These are phyloP conservation scores for Colletotrichum viniferum DNA, from an alignment of 2,329 filamentous ascomycete species.

Conservation along the genomic window DNA sequence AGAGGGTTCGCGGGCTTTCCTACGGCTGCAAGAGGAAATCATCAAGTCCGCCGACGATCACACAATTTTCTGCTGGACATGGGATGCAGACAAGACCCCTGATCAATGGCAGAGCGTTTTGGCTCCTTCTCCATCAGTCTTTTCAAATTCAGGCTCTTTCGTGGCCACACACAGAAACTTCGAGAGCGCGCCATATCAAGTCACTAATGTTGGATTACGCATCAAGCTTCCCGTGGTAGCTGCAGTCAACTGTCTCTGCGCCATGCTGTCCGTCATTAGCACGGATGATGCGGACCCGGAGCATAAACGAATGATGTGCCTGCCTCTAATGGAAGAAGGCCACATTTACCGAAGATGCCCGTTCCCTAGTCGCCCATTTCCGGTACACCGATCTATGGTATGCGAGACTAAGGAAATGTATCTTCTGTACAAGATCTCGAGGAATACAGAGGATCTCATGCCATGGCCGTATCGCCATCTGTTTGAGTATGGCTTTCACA, in stretches of 20 bases:
- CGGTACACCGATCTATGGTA: background rate
- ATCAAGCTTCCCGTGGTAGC: constrained; percentile 6
- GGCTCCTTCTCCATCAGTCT: constrained; percentile 9
- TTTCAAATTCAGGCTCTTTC: background rate
- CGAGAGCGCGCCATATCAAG: background rate
- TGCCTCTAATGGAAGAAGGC: constrained; percentile 5
- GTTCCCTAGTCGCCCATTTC: background rate
- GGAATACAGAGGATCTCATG: background rate
- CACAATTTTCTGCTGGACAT: constrained; percentile 21
- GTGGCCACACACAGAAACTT: background rate
- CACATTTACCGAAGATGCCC: constrained; percentile 2
- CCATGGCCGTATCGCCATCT: constrained; percentile 1
- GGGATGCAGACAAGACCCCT: constrained; percentile 2
- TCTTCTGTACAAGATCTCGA: background rate
- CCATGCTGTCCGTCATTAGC: constrained; percentile 10
- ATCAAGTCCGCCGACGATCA: background rate
- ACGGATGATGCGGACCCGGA: constrained; percentile 10
- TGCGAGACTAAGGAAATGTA: constrained; percentile 1
- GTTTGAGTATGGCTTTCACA: constrained; percentile 7
- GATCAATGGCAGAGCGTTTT: constrained; percentile 1
- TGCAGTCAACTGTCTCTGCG: constrained; percentile 8
- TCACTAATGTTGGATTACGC: constrained; percentile 9
- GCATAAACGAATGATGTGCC: constrained; percentile 4
- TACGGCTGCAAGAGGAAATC: constrained; percentile 22
- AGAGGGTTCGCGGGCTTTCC: constrained; percentile 28